Evolutionary conservation across 352 stramenopile species (phyloP), one percentile per base, ranked within the genome.

Genomic region (Globisporangium apiculatum): DNA sequence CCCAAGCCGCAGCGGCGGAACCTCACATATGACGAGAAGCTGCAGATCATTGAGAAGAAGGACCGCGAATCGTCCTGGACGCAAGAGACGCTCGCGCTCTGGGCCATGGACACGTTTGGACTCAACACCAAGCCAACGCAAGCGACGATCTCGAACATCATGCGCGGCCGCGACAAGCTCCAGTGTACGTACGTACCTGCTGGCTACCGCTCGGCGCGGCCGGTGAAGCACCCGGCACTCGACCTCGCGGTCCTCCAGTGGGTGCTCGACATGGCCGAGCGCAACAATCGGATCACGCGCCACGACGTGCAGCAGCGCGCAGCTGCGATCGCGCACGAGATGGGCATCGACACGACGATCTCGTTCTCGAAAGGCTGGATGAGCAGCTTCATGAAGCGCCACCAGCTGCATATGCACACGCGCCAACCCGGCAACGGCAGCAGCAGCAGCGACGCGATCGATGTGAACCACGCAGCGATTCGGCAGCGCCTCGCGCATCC

Each of bases 361-460:
- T 71, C 59, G 48, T 88, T 83, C 66, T 88, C 78, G 17, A 85
- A 77, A 47, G 75, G 78, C 7, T 88, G 75, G 75, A 71, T 83
- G 61, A 72, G 63, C 41, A 78, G 75, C 60, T 85, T 86, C 58
- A 69, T 84, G 62, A 77, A 69, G 47, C 69, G 73, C 48, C 75
- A 88, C 61, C 67, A 77, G 41, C 55, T 86, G 17, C 62, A 76
- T 38, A 69, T 75, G 40, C 49, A 53, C 14, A 69, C 52, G 53
- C 40, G 40, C 11, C 76, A 68, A 45, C 60, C 58, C 5, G 60
- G 55, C 42, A 42, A 48, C 9, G 24, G 24, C 24, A 8, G 40
- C 40, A 3, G 40, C 11, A 40, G 37, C 31, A 45, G 46, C 17
- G 41, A 51, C 40, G 42, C 43, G 4, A 24, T 45, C 2, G 59